Base-by-base conservation (phyloP, 495 filamentous ascomycete genomes). In the Acidiella bohemica region DNA sequence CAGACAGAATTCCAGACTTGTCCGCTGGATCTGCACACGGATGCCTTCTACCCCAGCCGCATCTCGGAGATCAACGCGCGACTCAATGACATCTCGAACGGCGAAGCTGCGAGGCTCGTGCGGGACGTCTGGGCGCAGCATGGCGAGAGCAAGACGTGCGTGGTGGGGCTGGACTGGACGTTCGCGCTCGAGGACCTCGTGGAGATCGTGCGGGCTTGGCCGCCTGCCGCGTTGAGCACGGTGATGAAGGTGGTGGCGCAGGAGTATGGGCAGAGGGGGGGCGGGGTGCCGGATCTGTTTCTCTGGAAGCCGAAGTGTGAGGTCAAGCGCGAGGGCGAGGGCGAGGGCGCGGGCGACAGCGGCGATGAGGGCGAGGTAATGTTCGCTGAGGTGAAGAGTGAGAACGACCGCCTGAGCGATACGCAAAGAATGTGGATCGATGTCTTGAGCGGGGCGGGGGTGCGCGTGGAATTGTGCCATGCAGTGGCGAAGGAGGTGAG, bases 391-490 rank as follows among this genome's bases (percentile, higher is more conserved):
- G 86, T 94, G 34, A 93, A 93, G 69, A 85, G 79, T 44, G 84
- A 85, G 62, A 95, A 94, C 65, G 90, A 97, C 67, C 74, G 85
- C 23, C 66, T 97, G 54, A 94, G 88, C 61, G 90, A 97, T 68
- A 92, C 86, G 24, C 90, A 97, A 62, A 69, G 90, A 48, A 65
- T 97, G 27, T 97, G 90, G 90, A 94, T 95, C 51, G 82, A 95
- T 67, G 84, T 95, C 2, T 63, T 97, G 34, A 76, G 73, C 4
- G 76, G 77, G 2, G 85, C 86, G 3, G 86, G 88, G 1, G 70
- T 97, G 10, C 69, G 64, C 49, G 87, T 96, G 20, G 85, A 93
- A 58, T 59, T 96, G 40, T 94, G 86, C 61, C 78, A 87, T 66
- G 87, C 83, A 6, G 72, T 85, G 56, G 83, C 86, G 27, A 78